Evolutionary conservation across 441 rosid species (phyloP).

Genomic region (Adansonia rubrostipa): DNA sequence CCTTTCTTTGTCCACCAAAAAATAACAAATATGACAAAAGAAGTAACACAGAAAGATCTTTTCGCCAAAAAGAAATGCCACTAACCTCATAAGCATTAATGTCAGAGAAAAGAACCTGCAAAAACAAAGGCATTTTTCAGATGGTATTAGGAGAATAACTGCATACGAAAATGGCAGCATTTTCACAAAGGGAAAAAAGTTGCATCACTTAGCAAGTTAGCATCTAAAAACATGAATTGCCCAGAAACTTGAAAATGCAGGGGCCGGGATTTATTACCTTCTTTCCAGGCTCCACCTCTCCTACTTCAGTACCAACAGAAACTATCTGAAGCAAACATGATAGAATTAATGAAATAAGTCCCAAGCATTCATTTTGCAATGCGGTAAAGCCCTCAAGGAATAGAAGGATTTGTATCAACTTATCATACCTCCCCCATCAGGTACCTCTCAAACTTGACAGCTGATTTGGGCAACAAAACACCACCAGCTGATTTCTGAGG

Average conservation of each 20-base stretch:
- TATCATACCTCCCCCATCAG: conserved; percentile 76
- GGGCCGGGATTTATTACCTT: conserved; percentile 44
- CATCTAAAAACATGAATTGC: not conserved
- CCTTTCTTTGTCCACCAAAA: not conserved
- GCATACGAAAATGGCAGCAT: not conserved
- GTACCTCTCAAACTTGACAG: conserved; percentile 86
- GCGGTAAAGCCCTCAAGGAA: too few relatives aligned
- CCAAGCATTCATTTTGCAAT: not conserved
- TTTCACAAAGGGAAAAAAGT: not conserved
- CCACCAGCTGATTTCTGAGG: conserved; percentile 86
- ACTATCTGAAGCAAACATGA: conserved; percentile 14
- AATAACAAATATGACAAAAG: not conserved
- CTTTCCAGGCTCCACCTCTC: conserved; percentile 23
- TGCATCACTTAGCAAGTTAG: not conserved
- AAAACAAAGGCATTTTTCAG: too few relatives aligned
- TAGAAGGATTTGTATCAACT: not conserved
- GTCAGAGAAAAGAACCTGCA: too few relatives aligned
- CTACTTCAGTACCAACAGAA: conserved; percentile 23
- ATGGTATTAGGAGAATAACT: too few relatives aligned
- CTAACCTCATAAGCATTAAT: too few relatives aligned
- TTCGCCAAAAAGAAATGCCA: not conserved
- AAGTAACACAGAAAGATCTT: not conserved
- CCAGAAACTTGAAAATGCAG: not conserved
- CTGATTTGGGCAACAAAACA: conserved; percentile 83
- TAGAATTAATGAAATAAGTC: not conserved